Percentiles rank a stretch among this genome's conserved stretches.
These are phyloP conservation scores for Lipomyces chichibuensis DNA, from an alignment of 805 yeast genomes.

Conservation along the genomic window DNA sequence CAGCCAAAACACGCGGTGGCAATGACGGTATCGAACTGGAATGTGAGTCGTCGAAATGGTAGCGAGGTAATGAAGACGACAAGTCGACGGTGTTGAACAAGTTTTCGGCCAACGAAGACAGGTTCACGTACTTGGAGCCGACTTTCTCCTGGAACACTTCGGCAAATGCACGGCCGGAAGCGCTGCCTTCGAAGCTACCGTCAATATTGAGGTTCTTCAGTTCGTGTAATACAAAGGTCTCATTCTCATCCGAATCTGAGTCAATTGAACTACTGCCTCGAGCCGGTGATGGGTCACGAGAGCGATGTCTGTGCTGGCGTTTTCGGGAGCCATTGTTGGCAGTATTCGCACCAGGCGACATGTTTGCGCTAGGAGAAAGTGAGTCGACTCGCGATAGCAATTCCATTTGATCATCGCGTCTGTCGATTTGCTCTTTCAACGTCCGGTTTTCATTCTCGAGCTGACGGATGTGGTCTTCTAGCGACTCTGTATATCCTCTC, in stretches of 20 bases:
- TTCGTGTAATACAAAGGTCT: slow-evolving; percentile 39
- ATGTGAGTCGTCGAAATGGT: slow-evolving; percentile 19
- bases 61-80: slow-evolving; percentile 30
- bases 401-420: slow-evolving; percentile 66
- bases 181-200: slow-evolving; percentile 43
- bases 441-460: slow-evolving; percentile 79
- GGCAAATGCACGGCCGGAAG: slow-evolving; percentile 44
- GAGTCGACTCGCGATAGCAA: slow-evolving; percentile 43
- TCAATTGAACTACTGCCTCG: not conserved
- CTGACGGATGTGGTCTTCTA: slow-evolving; percentile 86
- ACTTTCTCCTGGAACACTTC: slow-evolving; percentile 41
- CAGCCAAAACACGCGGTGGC: slow-evolving; percentile 62
- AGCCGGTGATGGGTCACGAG: slow-evolving; percentile 12
- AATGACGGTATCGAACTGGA: slow-evolving; percentile 38
- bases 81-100: slow-evolving; percentile 25
- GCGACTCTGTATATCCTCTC: slow-evolving; percentile 85
- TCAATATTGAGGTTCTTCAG: slow-evolving; percentile 39
- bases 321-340: slow-evolving; percentile 6
- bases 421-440: slow-evolving; percentile 62
- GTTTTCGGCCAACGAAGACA: slow-evolving; percentile 28
- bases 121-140: slow-evolving; percentile 35
- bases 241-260: slow-evolving; percentile 36
- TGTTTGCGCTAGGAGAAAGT: slow-evolving; percentile 22
- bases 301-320: slow-evolving; percentile 8
- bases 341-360: slow-evolving; percentile 6